Conservation (phyloP, 495 filamentous ascomycete genomes). For the Penicillium steckii region DNA sequence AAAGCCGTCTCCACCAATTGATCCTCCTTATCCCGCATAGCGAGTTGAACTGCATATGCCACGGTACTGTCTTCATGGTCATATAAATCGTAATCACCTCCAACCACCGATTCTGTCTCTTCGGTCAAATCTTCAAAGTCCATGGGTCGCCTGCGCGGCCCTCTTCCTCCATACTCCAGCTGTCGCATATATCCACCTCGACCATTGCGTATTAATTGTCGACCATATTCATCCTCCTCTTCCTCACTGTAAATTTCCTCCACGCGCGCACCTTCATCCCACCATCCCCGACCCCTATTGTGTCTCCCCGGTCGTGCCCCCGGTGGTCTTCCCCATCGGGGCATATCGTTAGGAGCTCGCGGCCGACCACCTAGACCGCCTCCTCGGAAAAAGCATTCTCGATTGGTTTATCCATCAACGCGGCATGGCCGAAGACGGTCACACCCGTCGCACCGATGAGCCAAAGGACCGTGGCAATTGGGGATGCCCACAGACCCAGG, state of each 20-base stretch:
- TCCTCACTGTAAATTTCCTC: conserved; percentile 70
- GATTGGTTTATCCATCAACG: conserved; percentile 97
- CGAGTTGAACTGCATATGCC: conserved; percentile 51
- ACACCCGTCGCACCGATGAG: conserved; percentile 91
- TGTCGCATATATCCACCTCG: conserved; percentile 28
- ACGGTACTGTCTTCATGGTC: conserved; percentile 50
- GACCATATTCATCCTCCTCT: conserved; percentile 59
- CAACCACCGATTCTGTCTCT: conserved; percentile 48
- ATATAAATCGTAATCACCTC: conserved; percentile 54
- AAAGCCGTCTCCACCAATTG: conserved; percentile 70
- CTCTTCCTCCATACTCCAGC: conserved; percentile 31
- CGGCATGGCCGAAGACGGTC: conserved; percentile 89
- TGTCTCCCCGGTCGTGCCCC: conserved; percentile 68
- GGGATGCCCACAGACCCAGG: conserved; percentile 78
- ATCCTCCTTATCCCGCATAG: conserved; percentile 67
- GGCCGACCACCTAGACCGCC: conserved; percentile 99
- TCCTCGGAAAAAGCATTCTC: conserved; percentile 99
- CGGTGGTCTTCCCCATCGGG: conserved; percentile 98
- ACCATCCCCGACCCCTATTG: conserved; percentile 56
- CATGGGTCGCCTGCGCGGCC: conserved; percentile 42
- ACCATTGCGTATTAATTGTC: conserved; percentile 43
- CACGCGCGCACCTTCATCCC: conserved; percentile 53
- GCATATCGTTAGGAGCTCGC: conserved; percentile 95
- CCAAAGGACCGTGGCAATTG: conserved; percentile 82
- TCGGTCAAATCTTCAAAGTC: conserved; percentile 50